A percentile compares a stretch with the other conserved stretches of the same genome.
phyloP scores from a whole-genome alignment of 257 asterid species.

The Solanum appendiculatum region DNA sequence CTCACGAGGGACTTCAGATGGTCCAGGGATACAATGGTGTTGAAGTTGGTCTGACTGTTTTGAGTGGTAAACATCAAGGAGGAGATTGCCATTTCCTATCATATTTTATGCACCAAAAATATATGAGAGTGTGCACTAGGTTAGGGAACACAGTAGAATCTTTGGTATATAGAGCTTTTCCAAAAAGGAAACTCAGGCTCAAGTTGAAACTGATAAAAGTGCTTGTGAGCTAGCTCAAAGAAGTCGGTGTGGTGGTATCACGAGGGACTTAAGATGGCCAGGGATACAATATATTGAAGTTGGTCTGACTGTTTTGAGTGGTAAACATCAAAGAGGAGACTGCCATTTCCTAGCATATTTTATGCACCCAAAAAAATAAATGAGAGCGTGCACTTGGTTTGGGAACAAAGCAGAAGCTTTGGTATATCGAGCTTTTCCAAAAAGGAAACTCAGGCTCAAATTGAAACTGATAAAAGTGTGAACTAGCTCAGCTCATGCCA shows the following conservation, averaged over 20 bases:
- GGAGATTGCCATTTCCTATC: background rate
- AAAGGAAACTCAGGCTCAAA: background rate
- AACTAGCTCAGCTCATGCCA: background rate
- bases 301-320: background rate
- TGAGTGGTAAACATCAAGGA: background rate
- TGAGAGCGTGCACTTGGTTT: background rate
- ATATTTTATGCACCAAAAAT: background rate
- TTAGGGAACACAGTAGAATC: background rate
- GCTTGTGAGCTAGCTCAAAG: background rate
- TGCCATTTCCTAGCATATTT: background rate
- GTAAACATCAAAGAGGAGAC: background rate
- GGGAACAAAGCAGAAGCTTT: background rate
- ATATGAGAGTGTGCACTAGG: background rate
- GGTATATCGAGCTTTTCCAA: background rate
- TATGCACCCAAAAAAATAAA: background rate
- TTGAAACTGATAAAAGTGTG: background rate
- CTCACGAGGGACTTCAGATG: background rate
- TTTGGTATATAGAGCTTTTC: background rate
- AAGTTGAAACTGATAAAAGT: background rate
- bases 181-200: background rate
- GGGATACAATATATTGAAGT: background rate
- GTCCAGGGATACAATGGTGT: background rate
- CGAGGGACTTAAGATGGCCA: background rate
- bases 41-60: background rate
- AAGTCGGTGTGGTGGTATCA: background rate